A percentile compares a stretch with the other conserved stretches of the same genome.
These are phyloP conservation scores for Monosporascus ibericus DNA, from an alignment of 2,329 filamentous ascomycete genomes.

Conservation along the genomic window DNA sequence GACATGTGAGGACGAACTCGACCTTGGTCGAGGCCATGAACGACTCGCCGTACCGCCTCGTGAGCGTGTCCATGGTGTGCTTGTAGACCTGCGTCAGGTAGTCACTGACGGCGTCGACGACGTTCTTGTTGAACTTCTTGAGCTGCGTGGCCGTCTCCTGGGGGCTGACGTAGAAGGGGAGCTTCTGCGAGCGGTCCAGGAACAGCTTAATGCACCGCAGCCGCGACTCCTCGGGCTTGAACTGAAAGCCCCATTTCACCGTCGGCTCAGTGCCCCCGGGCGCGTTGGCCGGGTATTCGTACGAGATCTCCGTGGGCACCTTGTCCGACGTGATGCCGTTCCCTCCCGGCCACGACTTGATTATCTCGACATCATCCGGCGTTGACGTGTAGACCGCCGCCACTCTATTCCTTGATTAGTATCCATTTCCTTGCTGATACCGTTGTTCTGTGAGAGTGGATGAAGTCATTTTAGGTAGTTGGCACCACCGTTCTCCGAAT, in stretches of 20 bases:
- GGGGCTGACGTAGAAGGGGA: conserved; percentile 74
- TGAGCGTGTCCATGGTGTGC: conserved; percentile 74
- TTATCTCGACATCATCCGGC: conserved; percentile 75
- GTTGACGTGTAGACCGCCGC: conserved; percentile 69
- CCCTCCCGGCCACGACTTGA: conserved; percentile 78
- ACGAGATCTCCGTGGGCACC: conserved; percentile 74
- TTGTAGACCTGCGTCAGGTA: conserved; percentile 71
- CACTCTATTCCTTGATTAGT: conserved; percentile 39
- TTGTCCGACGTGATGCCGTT: conserved; percentile 87
- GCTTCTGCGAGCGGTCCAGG: conserved; percentile 71
- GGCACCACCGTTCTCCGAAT: too few species aligned
- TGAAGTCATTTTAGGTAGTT: too few species aligned
- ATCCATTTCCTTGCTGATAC: background rate
- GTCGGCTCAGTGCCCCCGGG: conserved; percentile 36
- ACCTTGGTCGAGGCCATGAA: conserved; percentile 73
- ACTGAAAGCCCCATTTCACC: conserved; percentile 77
- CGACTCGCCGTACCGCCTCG: conserved; percentile 66
- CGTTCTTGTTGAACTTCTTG: conserved; percentile 68
- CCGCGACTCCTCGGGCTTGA: conserved; percentile 69
- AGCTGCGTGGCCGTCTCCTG: conserved; percentile 72
- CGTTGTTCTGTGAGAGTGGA: too few species aligned
- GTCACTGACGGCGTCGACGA: conserved; percentile 73
- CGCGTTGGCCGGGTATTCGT: conserved; percentile 38
- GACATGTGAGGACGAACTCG: conserved; percentile 75
- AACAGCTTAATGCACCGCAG: conserved; percentile 81